Percentiles rank a stretch among this genome's conserved stretches.
Conservation (phyloP, 495 filamentous ascomycete genomes). For the Chaetomidium leptoderma region DNA sequence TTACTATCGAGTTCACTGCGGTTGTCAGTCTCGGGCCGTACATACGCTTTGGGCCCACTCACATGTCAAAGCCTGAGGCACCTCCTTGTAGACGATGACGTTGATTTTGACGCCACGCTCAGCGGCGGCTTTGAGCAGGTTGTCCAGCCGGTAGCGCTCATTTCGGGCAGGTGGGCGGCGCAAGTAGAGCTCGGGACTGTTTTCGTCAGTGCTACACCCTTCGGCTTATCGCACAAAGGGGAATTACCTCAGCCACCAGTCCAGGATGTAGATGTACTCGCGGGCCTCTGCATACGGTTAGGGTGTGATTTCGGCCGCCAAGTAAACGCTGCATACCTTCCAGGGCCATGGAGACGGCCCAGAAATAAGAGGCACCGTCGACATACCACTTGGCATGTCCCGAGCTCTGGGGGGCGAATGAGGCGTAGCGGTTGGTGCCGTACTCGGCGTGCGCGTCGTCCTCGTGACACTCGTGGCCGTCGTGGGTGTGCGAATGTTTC, state of each 20-base stretch:
- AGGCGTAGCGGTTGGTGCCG: conserved; percentile 66
- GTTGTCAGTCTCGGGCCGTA: conserved; percentile 7
- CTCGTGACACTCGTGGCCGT: conserved; percentile 30
- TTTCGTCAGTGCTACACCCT: conserved; percentile 9
- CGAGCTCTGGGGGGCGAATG: conserved; percentile 82
- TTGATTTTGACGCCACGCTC: conserved; percentile 83
- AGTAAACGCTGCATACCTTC: conserved; percentile 45
- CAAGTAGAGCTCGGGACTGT: conserved; percentile 76
- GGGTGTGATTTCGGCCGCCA: conserved; percentile 3
- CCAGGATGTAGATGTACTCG: conserved; percentile 87
- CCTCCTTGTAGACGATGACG: conserved; percentile 96
- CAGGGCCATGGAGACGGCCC: conserved; percentile 78
- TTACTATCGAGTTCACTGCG: conserved; percentile 60
- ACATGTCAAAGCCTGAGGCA: conserved; percentile 79
- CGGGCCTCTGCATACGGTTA: conserved; percentile 53
- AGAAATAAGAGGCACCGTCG: conserved; percentile 89
- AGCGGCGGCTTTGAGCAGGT: conserved; percentile 82
- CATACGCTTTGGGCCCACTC: conserved; percentile 39
- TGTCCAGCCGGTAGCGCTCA: conserved; percentile 81
- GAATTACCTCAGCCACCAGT: conserved; percentile 77
- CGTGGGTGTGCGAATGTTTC: conserved; percentile 41
- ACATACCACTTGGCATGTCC: conserved; percentile 95
- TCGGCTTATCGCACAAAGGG: conserved; percentile 1
- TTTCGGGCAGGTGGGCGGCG: conserved; percentile 78
- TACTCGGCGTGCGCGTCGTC: conserved; percentile 32